These are phyloP conservation scores for Pichia sorboxylosa DNA, from an alignment of 1,139 yeast genomes.

Conservation along the genomic window DNA sequence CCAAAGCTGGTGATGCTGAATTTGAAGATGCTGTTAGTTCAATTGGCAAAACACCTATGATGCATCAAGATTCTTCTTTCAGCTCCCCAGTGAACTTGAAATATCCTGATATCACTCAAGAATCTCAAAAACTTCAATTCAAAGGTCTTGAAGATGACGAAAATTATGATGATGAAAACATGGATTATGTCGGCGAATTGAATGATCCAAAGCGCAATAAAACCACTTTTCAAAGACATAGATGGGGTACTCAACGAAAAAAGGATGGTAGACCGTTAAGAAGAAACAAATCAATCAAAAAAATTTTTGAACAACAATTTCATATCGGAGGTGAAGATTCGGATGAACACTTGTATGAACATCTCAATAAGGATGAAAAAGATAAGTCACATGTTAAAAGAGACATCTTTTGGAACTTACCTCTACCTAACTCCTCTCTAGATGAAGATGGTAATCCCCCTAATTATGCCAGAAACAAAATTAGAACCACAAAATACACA, in stretches of 20 bases:
- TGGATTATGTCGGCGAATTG: slow-evolving; percentile 14
- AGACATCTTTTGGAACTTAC: slow-evolving; percentile 54
- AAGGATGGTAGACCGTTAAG: slow-evolving; percentile 47
- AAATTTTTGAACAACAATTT: slow-evolving; percentile 16
- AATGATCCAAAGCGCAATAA: slow-evolving; percentile 15
- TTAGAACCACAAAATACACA: slow-evolving; percentile 91
- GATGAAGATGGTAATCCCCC: slow-evolving; percentile 45
- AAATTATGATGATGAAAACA: slow-evolving; percentile 12
- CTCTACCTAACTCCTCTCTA: slow-evolving; percentile 50
- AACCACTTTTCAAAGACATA: slow-evolving; percentile 50
- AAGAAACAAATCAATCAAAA: slow-evolving; percentile 35
- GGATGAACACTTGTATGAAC: slow-evolving; percentile 12
- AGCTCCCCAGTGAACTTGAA: slow-evolving; percentile 4
- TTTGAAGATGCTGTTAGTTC: slow-evolving; percentile 15
- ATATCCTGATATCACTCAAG: slow-evolving; percentile 5
- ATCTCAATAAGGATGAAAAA: slow-evolving; percentile 26
- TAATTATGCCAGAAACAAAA: slow-evolving; percentile 71
- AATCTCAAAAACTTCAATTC: slow-evolving; percentile 4
- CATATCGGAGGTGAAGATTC: slow-evolving; percentile 14
- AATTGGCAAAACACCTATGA: slow-evolving; percentile 18
- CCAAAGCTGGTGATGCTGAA: slow-evolving; percentile 12
- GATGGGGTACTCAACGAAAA: slow-evolving; percentile 88
- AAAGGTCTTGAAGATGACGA: slow-evolving; percentile 7
- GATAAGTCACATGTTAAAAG: slow-evolving; percentile 37
- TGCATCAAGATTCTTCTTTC: slow-evolving; percentile 11